Evolutionary conservation across 1,139 yeast species (phyloP), one percentile per base, ranked within the genome.

Genomic region (Blastobotrys indianensis): DNA sequence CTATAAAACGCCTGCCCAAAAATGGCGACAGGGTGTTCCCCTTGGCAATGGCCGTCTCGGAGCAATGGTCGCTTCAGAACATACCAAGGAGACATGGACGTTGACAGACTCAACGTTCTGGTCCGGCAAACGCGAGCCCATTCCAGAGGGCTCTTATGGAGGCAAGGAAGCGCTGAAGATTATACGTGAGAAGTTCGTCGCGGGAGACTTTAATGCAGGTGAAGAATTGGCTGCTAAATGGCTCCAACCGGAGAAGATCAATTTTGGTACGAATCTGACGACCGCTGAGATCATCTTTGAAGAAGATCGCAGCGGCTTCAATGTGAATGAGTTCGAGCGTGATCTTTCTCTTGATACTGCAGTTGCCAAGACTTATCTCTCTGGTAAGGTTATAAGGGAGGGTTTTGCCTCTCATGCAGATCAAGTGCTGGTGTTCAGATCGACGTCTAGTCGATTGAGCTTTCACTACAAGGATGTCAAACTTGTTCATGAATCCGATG

Each of bases 31-130:
- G 25, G 49, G 49, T 3, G 30, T 46, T 38, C 49, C 49, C 11
- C 28, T 46, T 9, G 49, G 49, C n/a, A 46, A 44, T 17, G 49
- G 49, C 13, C 23, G 47, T 29, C 29, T 46, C 20, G 49, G 49
- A n/a, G 49, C 46, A 4, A 40, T 46, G 17, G 38, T 46, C 7
- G 17, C 17, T 4, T 46, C 47, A 30, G 41, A 15, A 3, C n/a
- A 15, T 4, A n/a, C 25, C 6, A 16, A n/a, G 10, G 49, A 46
- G 11, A 31, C 17, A 4, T 46, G 47, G 49, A 12, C 32, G 7
- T 12, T 46, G n/a, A 16, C 15, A 4, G 49, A 46, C 20, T 23
- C 39, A 10, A 34, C 49, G 8, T 46, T 38, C 30, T 46, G 49
- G 49, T 46, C 49, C 11, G 49, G 49, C 4, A 16, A 42, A 13